These are phyloP conservation scores for Entomortierella beljakovae DNA, from an alignment of 192 early-diverging fungal genomes.

Conservation along the genomic window DNA sequence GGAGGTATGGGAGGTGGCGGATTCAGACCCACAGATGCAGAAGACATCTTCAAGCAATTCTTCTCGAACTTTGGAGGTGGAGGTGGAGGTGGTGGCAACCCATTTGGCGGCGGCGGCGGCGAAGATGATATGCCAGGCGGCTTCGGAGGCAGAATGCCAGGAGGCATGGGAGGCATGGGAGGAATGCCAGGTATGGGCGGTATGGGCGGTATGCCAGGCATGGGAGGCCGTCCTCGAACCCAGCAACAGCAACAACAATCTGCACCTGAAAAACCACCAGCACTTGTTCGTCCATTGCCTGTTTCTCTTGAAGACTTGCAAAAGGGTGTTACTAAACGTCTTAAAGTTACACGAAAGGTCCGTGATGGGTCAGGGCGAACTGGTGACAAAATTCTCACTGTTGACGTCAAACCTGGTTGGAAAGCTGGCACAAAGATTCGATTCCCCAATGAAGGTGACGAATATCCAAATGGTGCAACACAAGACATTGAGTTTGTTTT, in stretches of 20 bases:
- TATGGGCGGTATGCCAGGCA: constrained; percentile 59
- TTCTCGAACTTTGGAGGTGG: constrained; percentile 77
- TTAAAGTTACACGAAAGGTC: constrained; percentile 88
- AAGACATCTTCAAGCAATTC: constrained; percentile 93
- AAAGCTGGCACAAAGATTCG: constrained; percentile 98
- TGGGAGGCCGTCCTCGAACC: constrained; percentile 24
- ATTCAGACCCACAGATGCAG: constrained; percentile 78
- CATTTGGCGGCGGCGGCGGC: constrained; percentile 25
- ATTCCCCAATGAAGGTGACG: constrained; percentile 91
- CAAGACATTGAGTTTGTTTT: constrained; percentile 97
- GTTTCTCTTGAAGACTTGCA: constrained; percentile 93
- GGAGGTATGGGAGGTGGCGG: constrained; percentile 59
- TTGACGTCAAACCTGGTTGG: constrained; percentile 95
- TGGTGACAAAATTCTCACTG: constrained; percentile 84
- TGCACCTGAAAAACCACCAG: constrained; percentile 62
- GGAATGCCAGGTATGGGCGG: constrained; percentile 61
- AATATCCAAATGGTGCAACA: constrained; percentile 74
- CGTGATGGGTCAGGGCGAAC: constrained; percentile 58
- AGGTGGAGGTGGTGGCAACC: constrained; percentile 34
- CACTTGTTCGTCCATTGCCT: constrained; percentile 77
- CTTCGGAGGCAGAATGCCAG: constrained; percentile 64
- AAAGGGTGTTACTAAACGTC: constrained; percentile 88
- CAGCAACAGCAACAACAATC: constrained; percentile 27
- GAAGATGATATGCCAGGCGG: constrained; percentile 53
- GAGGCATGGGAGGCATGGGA: constrained; percentile 56